Evolutionary conservation across 1,284 basidiomycete species (phyloP).

Genomic region (Ustilago lituana): DNA sequence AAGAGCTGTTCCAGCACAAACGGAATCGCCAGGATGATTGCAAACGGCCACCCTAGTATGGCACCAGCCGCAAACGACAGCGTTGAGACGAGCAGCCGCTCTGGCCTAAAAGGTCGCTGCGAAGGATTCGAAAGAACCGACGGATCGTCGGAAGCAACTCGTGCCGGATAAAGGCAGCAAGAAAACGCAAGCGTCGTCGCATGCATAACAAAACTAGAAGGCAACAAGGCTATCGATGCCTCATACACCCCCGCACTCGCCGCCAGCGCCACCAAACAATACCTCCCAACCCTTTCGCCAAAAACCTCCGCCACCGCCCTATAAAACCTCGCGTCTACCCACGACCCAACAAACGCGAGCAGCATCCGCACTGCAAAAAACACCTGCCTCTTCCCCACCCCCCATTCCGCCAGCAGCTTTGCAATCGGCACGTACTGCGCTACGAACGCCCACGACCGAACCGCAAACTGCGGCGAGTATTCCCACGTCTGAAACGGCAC

Average conservation of each 20-base stretch:
- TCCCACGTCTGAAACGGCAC: slow-evolving; percentile 99
- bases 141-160: slow-evolving; percentile 19
- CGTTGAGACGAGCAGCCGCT: slow-evolving; percentile 72
- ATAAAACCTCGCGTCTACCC: slow-evolving; percentile 86
- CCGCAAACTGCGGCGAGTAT: slow-evolving; percentile 85
- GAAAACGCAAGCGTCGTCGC: slow-evolving; percentile 83
- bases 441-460: slow-evolving; percentile 93
- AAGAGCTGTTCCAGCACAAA: slow-evolving; percentile 92
- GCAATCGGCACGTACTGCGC: slow-evolving; percentile 69
- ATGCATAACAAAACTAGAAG: slow-evolving; percentile 95
- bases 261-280: slow-evolving; percentile 84
- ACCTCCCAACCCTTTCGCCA: slow-evolving; percentile 88
- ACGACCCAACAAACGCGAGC: slow-evolving; percentile 78
- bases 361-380: slow-evolving; percentile 89
- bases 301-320: slow-evolving; percentile 81
- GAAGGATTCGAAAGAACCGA: slow-evolving; percentile 35
- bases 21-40: slow-evolving; percentile 83
- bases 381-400: slow-evolving; percentile 73
- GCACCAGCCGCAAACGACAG: slow-evolving; percentile 82
- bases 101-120: slow-evolving; percentile 32
- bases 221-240: slow-evolving; percentile 75
- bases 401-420: slow-evolving; percentile 20
- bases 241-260: slow-evolving; percentile 93
- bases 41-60: slow-evolving; percentile 95
- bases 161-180: slow-evolving; percentile 77